Evolutionary conservation across 139 green algal genomes (phyloP), one percentile per base, ranked within the genome.

Genomic region (Chlamydomonas eustigma): DNA sequence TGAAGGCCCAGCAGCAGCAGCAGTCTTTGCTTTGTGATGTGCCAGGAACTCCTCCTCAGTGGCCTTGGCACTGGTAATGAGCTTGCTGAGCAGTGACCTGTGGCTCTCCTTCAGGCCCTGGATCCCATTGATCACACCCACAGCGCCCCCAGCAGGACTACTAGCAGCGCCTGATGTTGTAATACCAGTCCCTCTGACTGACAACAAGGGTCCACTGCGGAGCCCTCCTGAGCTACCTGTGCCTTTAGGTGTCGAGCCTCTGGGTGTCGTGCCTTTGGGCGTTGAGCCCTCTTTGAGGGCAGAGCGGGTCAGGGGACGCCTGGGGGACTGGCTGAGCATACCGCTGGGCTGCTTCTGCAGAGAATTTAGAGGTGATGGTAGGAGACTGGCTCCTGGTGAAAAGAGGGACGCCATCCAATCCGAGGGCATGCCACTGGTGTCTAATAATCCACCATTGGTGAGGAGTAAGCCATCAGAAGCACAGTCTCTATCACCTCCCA

Each of bases 331-430:
- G 44, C 44, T 18, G 12, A 18, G 12, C 44, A 18, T 58, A 12
- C 44, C 44, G 44, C 44, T 58, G 44, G 12, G 12, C 12, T 18
- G 12, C 44, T 18, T 12, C 12, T 58, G 12, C 44, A 58, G 44
- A 12, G 44, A 18, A 18, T 58, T 58, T 18, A 58, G 12, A 12
- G 44, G 44, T 58, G 44, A 58, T 12, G 44, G 44, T 18, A 58
- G 18, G 12, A 18, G 12, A 18, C 44, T 18, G 12, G 44, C 44
- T 12, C 44, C 44, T 12, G 44, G 44, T 12, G 44, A 58, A 18
- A 58, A 58, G 44, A 58, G 44, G 44, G 44, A 58, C 44, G 44
- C 44, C 44, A 58, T 58, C 44, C 44, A 58, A 18, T 58, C 44
- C 12, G 12, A 28, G 44, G 44, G 44, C 44, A 58, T 12, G 44